phyloP scores from a whole-genome alignment of 345 rosid genomes.

The Iberis pinnata region DNA sequence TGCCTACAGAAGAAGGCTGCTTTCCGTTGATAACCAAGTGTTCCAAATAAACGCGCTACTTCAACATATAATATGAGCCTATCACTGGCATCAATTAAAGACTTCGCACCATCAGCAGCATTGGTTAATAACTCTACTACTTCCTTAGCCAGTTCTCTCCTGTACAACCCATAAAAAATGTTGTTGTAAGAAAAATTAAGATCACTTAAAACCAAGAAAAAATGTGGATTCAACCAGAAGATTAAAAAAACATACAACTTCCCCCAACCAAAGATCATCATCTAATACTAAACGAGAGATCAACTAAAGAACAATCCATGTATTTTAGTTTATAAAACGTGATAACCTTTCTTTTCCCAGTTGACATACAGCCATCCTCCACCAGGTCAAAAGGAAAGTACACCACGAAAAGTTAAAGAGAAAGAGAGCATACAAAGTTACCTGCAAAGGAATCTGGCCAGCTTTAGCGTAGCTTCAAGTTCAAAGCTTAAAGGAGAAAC shows the following conservation, averaged over 20 bases:
- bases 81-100: conserved; percentile 90
- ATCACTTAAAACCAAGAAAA: conserved; percentile 7
- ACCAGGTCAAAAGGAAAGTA: background rate
- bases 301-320: background rate
- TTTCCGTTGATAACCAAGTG: conserved; percentile 84
- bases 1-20: conserved; percentile 98
- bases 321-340: background rate
- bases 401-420: background rate
- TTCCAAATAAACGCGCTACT: conserved; percentile 88
- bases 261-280: conserved; percentile 7
- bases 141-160: conserved; percentile 84
- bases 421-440: conserved; percentile 26
- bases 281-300: no score
- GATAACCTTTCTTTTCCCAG: conserved; percentile 8
- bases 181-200: conserved; percentile 7
- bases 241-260: background rate
- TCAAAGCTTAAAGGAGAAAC: conserved; percentile 98
- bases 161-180: conserved; percentile 37
- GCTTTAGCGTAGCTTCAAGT: conserved; percentile 85
- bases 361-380: background rate
- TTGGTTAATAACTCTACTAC: conserved; percentile 79
- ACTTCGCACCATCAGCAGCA: conserved; percentile 96
- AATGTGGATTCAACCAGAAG: conserved; percentile 5
- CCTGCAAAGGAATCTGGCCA: conserved; percentile 99
- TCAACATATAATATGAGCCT: conserved; percentile 82